Evolutionary conservation across 2,329 filamentous ascomycete species (phyloP).

Genomic region (Dactylellina leptospora): DNA sequence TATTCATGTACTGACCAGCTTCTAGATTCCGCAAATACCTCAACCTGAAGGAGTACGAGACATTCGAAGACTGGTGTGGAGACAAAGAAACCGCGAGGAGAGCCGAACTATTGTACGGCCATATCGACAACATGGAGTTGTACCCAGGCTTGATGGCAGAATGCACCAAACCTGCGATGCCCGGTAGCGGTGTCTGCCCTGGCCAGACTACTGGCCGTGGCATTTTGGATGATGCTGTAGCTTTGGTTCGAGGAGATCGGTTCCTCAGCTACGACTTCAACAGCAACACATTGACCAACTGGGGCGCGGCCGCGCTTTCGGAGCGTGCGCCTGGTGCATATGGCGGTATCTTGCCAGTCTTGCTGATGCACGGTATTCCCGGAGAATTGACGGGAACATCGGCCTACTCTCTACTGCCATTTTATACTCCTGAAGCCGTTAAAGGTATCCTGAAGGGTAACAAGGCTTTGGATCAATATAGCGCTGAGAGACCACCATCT

Average conservation of each 20-base stretch:
- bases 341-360: constrained; percentile 42
- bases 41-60: constrained; percentile 64
- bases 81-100: constrained; percentile 64
- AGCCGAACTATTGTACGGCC: constrained; percentile 64
- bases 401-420: constrained; percentile 39
- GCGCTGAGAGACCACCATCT: constrained; percentile 60
- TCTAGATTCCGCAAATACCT: constrained; percentile 65
- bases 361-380: constrained; percentile 42
- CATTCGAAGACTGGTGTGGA: constrained; percentile 66
- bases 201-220: constrained; percentile 66
- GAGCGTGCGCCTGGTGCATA: constrained; percentile 43
- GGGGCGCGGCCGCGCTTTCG: constrained; percentile 61
- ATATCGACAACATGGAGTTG: constrained; percentile 67
- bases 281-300: constrained; percentile 64
- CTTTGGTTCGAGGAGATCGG: constrained; percentile 68
- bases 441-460: constrained; percentile 47
- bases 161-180: constrained; percentile 55
- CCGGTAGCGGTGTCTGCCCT: constrained; percentile 43
- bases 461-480: constrained; percentile 39
- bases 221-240: constrained; percentile 70
- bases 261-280: constrained; percentile 67
- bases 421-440: constrained; percentile 45
- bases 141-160: constrained; percentile 70
- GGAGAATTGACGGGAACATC: constrained; percentile 38
- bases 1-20: background rate